Base-by-base conservation (phyloP, 352 stramenopile genomes). In the Globisporangium megalacanthum region DNA sequence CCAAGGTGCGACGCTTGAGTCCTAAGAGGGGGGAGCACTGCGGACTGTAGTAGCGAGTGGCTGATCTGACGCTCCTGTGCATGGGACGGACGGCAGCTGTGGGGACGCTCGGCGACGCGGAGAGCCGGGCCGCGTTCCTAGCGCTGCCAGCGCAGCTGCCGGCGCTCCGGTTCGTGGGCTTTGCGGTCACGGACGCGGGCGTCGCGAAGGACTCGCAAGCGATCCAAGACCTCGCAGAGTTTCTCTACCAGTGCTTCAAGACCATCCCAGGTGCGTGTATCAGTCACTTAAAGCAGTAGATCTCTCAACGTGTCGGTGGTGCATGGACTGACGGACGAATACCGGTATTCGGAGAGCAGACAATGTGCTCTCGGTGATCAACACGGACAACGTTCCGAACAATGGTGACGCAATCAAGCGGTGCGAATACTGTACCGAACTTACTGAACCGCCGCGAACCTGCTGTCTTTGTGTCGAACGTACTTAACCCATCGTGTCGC, bases 311-410 rank as follows among this genome's bases (percentile, higher is more conserved):
- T 29, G 25, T 29, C 25, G 2, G 25, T 29, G 25, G 25, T 29
- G 25, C 25, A 29, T 29, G 25, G 25, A 29, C 25, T 29, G 25
- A 29, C 25, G 1, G 25, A 29, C 25, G 25, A 29, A 29, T 29
- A 29, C 25, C 25, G 25, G 25, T 29, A 29, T 29, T 29, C 2
- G 25, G 25, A 29, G 25, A 29, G 25, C 49, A 79, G 66, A 71
- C 35, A 77, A 79, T 17, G 45, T 50, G n/a, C 41, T 94, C 3
- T 89, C 74, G 25, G 54, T 94, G 4, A 73, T 93, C 58, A 90
- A 89, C 65, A 94, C 80, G 50, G 83, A 94, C 61, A 94, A 94
- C 50, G 60, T 93, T 20, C 78, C 76, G 3, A 65, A 62, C 15
- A 94, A 94, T 61, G 83, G 82, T 19, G 72, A 77, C 19, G 42